These are phyloP conservation scores for Paxillus ammoniavirescens DNA, from an alignment of 768 basidiomycete species.

Conservation along the genomic window DNA sequence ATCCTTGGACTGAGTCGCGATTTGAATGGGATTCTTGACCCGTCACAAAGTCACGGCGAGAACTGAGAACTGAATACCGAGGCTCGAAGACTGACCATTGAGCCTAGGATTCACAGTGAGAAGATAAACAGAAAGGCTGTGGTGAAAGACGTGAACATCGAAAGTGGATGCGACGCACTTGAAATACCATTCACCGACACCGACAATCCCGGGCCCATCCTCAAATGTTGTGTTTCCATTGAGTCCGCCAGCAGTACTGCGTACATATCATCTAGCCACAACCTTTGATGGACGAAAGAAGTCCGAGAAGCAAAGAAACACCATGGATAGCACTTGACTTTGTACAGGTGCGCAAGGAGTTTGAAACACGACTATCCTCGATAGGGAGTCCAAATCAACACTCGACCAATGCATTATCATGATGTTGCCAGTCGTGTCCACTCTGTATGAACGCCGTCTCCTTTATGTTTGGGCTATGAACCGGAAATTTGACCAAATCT, in stretches of 20 bases:
- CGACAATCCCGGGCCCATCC: neutral
- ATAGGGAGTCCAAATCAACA: neutral
- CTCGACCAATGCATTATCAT: neutral
- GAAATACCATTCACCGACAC: neutral
- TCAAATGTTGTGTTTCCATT: neutral
- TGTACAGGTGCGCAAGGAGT: neutral
- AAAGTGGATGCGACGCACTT: neutral
- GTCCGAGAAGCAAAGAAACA: neutral
- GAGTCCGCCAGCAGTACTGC: neutral
- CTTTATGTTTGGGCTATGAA: conserved; percentile 11
- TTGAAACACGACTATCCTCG: conserved; percentile 1
- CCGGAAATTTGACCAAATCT: conserved; percentile 7
- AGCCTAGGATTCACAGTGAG: conserved; percentile 26
- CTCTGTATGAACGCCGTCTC: conserved; percentile 19
- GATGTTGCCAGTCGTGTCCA: neutral
- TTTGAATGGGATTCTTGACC: conserved; percentile 16
- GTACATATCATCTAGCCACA: neutral
- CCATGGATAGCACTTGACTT: neutral
- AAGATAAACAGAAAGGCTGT: neutral
- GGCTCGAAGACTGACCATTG: neutral
- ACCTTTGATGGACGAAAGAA: conserved; percentile 1
- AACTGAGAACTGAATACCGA: neutral
- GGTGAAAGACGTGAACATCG: neutral
- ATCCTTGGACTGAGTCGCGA: neutral
- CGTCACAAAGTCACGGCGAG: conserved; percentile 22